phyloP scores from a whole-genome alignment of 2,329 filamentous ascomycete species.

The Claviceps spartinae region DNA sequence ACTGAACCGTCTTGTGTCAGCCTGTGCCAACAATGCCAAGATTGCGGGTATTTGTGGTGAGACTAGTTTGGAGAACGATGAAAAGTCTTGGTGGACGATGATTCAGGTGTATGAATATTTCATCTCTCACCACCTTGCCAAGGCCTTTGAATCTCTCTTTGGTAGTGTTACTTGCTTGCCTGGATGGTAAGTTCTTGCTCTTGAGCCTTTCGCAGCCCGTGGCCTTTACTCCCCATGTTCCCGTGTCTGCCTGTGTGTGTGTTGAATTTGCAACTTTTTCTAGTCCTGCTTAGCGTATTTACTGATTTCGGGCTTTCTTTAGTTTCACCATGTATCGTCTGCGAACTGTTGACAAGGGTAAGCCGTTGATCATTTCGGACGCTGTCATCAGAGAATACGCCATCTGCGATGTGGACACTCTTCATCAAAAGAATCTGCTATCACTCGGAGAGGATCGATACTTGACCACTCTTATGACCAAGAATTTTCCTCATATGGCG shows the following conservation, averaged over 20 bases:
- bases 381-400: constrained; percentile 78
- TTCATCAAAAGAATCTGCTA: constrained; percentile 93
- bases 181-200: constrained; percentile 63
- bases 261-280: not conserved
- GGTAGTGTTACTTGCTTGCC: constrained; percentile 97
- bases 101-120: constrained; percentile 99
- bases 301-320: constrained; percentile 12
- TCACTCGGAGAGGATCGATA: constrained; percentile 95
- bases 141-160: constrained; percentile 95
- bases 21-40: constrained; percentile 85
- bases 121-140: constrained; percentile 92
- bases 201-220: too few relatives aligned
- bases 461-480: constrained; percentile 94
- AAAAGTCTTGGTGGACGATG: constrained; percentile 97
- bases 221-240: not conserved
- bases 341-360: constrained; percentile 83
- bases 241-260: not conserved
- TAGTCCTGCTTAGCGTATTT: constrained; percentile 15
- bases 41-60: constrained; percentile 97
- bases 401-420: constrained; percentile 78
- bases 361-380: constrained; percentile 86
- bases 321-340: constrained; percentile 99
- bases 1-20: constrained; percentile 80
- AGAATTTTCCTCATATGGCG: constrained; percentile 88
- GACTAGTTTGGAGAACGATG: constrained; percentile 90